Percentiles rank a stretch among this genome's conserved stretches.
Conservation (phyloP, 192 early-diverging fungal species). For the Umbelopsis ramanniana region DNA sequence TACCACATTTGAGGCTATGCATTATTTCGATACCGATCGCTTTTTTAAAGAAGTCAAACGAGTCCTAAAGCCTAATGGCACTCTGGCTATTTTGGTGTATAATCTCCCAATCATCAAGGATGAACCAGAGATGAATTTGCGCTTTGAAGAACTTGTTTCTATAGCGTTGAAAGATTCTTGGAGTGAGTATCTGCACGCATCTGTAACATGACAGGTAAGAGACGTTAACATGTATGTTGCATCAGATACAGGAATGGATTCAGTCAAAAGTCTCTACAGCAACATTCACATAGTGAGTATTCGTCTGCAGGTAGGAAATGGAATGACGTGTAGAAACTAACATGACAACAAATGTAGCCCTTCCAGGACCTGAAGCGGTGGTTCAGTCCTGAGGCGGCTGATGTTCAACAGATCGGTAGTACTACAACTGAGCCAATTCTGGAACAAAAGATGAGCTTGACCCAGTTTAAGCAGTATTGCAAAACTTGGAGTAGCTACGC, state of each 20-base stretch:
- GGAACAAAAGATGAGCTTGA: slow-evolving; percentile 42
- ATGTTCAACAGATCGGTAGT: slow-evolving; percentile 9
- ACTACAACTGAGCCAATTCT: slow-evolving; percentile 28
- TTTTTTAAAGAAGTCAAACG: slow-evolving; percentile 57
- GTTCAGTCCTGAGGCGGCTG: slow-evolving; percentile 31
- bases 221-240: neutral
- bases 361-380: slow-evolving; percentile 44
- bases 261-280: slow-evolving; percentile 47
- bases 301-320: neutral
- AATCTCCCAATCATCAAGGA: slow-evolving; percentile 38
- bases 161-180: slow-evolving; percentile 45
- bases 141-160: slow-evolving; percentile 31
- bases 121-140: slow-evolving; percentile 32
- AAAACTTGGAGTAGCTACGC: slow-evolving; percentile 63
- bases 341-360: slow-evolving; percentile 27
- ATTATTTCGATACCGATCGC: slow-evolving; percentile 53
- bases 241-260: slow-evolving; percentile 36
- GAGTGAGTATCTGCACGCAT: slow-evolving; percentile 21
- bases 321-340: neutral
- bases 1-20: slow-evolving; percentile 45
- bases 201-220: too few relatives aligned
- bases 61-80: slow-evolving; percentile 57
- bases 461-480: slow-evolving; percentile 49
- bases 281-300: slow-evolving; percentile 29
- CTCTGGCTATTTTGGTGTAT: slow-evolving; percentile 55